Evolutionary conservation across 140 eudicot genomes (phyloP).

Genomic region (Anethum foeniculum): DNA sequence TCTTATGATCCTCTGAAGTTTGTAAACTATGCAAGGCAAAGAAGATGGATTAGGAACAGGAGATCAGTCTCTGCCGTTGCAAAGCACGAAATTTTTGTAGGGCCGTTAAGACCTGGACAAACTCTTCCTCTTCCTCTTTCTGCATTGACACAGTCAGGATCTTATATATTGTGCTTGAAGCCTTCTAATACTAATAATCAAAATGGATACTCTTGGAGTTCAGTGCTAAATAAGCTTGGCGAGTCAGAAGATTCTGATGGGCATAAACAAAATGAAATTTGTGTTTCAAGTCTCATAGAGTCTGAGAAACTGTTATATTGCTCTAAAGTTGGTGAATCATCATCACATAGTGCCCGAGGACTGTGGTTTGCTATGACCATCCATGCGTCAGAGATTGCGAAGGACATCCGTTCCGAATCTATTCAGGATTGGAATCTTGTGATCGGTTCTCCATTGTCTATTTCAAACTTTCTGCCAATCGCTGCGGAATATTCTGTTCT

Average conservation of each 20-base stretch:
- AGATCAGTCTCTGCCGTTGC: constrained; percentile 23
- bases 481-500: constrained; percentile 75
- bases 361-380: constrained; percentile 81
- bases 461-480: constrained; percentile 78
- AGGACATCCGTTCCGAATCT: constrained; percentile 65
- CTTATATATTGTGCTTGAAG: constrained; percentile 52
- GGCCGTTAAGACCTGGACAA: constrained; percentile 67
- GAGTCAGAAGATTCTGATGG: constrained; percentile 30
- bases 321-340: constrained; percentile 53
- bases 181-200: constrained; percentile 40
- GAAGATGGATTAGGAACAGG: constrained; percentile 65
- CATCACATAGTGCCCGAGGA: constrained; percentile 56
- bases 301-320: constrained; percentile 67
- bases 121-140: constrained; percentile 74
- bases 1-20: constrained; percentile 35
- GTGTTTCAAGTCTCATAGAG: constrained; percentile 54
- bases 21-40: constrained; percentile 45
- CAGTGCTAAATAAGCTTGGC: constrained; percentile 44
- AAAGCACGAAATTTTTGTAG: constrained; percentile 38
- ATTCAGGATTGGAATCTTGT: constrained; percentile 85
- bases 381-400: constrained; percentile 74
- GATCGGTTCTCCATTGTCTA: constrained; percentile 61
- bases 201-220: constrained; percentile 72
- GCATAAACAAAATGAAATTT: constrained; percentile 38
- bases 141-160: constrained; percentile 47